Evolutionary conservation across 1,139 yeast species (phyloP), one percentile per base, ranked within the genome.

Genomic region (Saccharomyces hybrid): DNA sequence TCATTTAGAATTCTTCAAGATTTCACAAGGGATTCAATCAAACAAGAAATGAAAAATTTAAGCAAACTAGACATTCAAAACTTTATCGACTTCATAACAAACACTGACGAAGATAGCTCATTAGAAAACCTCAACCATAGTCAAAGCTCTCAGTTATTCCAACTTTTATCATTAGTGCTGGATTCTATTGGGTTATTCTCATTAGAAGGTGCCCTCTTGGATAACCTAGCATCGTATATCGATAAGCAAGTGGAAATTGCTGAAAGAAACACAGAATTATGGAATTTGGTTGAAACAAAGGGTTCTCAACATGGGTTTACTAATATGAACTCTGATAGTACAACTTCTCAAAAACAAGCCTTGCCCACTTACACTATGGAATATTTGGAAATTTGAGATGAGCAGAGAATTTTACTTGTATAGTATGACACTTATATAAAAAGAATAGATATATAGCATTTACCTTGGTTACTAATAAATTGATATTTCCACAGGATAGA

Each of bases 1-100:
- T 79, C 88, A n/a, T 71, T 78, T 32, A 78, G 96, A 61, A 72
- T 88, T 48, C 70, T 79, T 50, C 84, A 79, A 54, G 93, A 86
- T 56, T 86, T 77, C 47, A 66, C 67, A 28, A 68, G 61, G 27
- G 71, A 69, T 48, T 60, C 63, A 16, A 66, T 70, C 26, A 68
- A 67, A 49, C 57, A 59, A 41, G 64, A 64, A 52, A 59, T 70
- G 38, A 70, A 68, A 54, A 57, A 56, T n/a, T 53, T 68, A 53
- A 67, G 63, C 48, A 69, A 64, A 52, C 57, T 70, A 38, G 68
- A 68, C 50, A 60, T 68, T 26, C 64, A 67, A 47, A 69, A 63
- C 51, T 68, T 69, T 38, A 63, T 70, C 42, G 66, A 66, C 25
- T 68, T 69, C 56, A 57, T 69, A 11, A 61, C 68, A 25, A 63